Evolutionary conservation across 768 basidiomycete species (phyloP).

Genomic region (Tricholomella constricta): DNA sequence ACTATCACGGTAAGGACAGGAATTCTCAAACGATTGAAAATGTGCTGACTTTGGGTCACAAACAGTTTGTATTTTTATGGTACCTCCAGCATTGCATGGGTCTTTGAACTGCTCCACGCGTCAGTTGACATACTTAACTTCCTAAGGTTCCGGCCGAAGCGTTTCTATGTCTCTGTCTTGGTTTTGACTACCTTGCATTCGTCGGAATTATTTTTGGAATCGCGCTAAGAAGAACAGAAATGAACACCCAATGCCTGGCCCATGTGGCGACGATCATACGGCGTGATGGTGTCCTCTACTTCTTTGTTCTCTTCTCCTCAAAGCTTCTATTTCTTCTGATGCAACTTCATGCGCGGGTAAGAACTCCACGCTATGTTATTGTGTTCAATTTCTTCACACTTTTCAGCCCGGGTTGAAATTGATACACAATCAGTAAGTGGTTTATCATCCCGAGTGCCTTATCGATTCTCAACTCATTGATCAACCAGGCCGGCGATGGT

Average conservation of each 20-base stretch:
- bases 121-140: neutral
- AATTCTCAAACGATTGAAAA: neutral
- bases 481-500: too few relatives aligned
- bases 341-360: conserved; percentile 13
- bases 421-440: neutral
- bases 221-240: neutral
- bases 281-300: conserved; percentile 20
- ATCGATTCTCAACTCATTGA: neutral
- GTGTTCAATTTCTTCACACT: neutral
- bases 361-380: neutral
- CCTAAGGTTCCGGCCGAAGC: conserved; percentile 8
- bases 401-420: neutral
- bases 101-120: neutral
- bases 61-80: neutral
- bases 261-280: conserved; percentile 10
- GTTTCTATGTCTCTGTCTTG: conserved; percentile 17
- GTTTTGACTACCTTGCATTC: conserved; percentile 20
- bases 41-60: neutral
- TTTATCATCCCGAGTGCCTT: neutral
- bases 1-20: neutral
- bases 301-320: conserved; percentile 21
- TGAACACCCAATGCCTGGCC: neutral
- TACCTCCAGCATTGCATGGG: neutral
- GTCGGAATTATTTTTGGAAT: conserved; percentile 9
- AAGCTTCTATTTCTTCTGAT: conserved; percentile 21